phyloP scores from a whole-genome alignment of 2,329 filamentous ascomycete species.

The Neonectria punicea region DNA sequence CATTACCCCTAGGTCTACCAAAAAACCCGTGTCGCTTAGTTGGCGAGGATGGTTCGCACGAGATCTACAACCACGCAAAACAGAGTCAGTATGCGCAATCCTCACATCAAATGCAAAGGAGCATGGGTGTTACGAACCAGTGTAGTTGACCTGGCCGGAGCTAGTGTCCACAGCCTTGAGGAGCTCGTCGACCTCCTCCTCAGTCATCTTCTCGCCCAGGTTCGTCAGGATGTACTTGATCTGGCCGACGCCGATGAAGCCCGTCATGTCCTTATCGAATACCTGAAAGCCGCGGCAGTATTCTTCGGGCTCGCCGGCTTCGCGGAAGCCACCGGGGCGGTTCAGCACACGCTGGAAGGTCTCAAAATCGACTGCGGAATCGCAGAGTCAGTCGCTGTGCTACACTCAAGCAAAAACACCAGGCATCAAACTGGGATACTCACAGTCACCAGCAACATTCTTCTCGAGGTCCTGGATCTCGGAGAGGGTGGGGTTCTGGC shows the following conservation, averaged over 20 bases:
- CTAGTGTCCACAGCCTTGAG: slow-evolving; percentile 98
- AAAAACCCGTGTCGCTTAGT: slow-evolving; percentile 60
- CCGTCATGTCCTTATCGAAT: slow-evolving; percentile 98
- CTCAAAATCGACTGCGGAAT: slow-evolving; percentile 87
- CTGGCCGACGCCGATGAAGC: slow-evolving; percentile 97
- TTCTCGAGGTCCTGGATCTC: slow-evolving; percentile 96
- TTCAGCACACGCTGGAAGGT: slow-evolving; percentile 97
- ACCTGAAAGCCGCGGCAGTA: slow-evolving; percentile 99
- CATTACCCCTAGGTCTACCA: slow-evolving; percentile 41
- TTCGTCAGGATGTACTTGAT: slow-evolving; percentile 98
- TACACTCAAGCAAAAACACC: background rate
- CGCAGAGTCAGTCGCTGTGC: slow-evolving; percentile 24
- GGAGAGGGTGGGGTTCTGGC: slow-evolving; percentile 94
- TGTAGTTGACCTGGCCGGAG: slow-evolving; percentile 97
- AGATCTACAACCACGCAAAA: slow-evolving; percentile 65
- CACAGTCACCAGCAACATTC: slow-evolving; percentile 89
- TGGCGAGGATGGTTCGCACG: slow-evolving; percentile 86
- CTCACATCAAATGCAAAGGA: background rate
- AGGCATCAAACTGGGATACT: slow-evolving; percentile 53
- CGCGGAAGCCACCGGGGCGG: slow-evolving; percentile 96
- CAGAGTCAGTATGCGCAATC: slow-evolving; percentile 10
- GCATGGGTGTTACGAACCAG: slow-evolving; percentile 65
- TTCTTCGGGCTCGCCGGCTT: slow-evolving; percentile 96
- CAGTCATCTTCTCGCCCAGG: slow-evolving; percentile 98
- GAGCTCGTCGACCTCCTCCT: slow-evolving; percentile 98